These are phyloP conservation scores for Cyphellophora attinorum DNA, from an alignment of 2,329 filamentous ascomycete genomes.

Conservation along the genomic window DNA sequence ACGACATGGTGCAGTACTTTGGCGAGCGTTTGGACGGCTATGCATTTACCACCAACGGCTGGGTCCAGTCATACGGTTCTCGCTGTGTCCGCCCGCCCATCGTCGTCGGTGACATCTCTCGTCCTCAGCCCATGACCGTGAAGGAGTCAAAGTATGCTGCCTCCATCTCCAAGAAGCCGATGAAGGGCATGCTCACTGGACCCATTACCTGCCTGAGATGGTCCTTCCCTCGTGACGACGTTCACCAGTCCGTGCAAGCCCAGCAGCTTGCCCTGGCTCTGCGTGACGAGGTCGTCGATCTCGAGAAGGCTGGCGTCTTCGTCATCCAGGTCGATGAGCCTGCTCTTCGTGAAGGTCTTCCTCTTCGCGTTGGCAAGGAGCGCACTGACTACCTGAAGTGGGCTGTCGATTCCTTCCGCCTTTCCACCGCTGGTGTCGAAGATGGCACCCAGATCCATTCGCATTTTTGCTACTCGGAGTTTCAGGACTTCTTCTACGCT, in stretches of 20 bases:
- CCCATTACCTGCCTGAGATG: slow-evolving; percentile 98
- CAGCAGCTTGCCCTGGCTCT: slow-evolving; percentile 97
- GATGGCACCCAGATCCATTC: slow-evolving; percentile 99
- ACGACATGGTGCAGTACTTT: slow-evolving; percentile 99
- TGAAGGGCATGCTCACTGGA: slow-evolving; percentile 99
- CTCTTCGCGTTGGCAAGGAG: slow-evolving; percentile 86
- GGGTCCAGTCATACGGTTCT: slow-evolving; percentile 97
- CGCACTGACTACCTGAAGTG: slow-evolving; percentile 94
- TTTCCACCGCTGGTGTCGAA: slow-evolving; percentile 83
- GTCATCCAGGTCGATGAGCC: slow-evolving; percentile 99
- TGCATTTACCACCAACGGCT: slow-evolving; percentile 97
- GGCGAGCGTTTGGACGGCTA: slow-evolving; percentile 95
- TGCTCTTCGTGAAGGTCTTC: slow-evolving; percentile 97
- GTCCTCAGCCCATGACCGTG: slow-evolving; percentile 94
- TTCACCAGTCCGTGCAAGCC: slow-evolving; percentile 97
- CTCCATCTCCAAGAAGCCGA: slow-evolving; percentile 92
- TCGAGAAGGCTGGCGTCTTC: slow-evolving; percentile 90
- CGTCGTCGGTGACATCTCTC: slow-evolving; percentile 96
- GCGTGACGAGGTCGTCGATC: slow-evolving; percentile 95
- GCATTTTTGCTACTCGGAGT: slow-evolving; percentile 99
- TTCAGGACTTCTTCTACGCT: slow-evolving; percentile 99
- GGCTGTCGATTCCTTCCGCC: slow-evolving; percentile 97
- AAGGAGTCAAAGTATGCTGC: slow-evolving; percentile 99
- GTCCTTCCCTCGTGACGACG: slow-evolving; percentile 99
- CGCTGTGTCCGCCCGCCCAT: slow-evolving; percentile 97